Base-by-base conservation (phyloP, 2,329 filamentous ascomycete genomes). In the Corniculantispora saksenae region DNA sequence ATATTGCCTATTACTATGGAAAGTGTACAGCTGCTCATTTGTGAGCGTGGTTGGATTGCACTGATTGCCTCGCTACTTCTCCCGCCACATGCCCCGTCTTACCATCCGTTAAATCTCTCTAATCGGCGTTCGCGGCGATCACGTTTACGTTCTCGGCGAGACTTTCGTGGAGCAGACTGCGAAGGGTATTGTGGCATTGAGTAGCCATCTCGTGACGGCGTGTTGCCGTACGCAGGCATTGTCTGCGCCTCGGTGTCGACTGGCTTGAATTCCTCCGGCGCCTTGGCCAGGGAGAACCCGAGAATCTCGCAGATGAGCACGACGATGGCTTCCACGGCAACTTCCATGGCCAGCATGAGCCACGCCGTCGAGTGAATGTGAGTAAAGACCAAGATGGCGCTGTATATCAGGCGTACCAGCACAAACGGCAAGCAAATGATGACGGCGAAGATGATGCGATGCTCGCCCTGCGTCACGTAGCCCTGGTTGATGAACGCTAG, bases 361-460 rank as follows among this genome's bases (percentile, higher is more conserved):
- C 74, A 77, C 35, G 71, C 69, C 1, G 67, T 70, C 35, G 72
- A 67, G 35, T 64, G 67, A n/a, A 71, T 66, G 58, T 67, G 68
- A 3, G 69, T 73, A 50, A 76, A 70, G 35, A 77, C 71, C 54
- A 74, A 63, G 40, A 71, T 21, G 51, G 69, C 73, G 21, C 73
- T 70, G 66, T 77, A 78, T 13, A 66, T 65, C 21, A 77, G 69
- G 35, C 75, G 73, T 21, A 77, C 74, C 9, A 74, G 54, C 50
- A 76, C 72, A 61, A 77, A 76, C 3, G 76, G 76, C 10, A 77
- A 59, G 51, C 74, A 76, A 29, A 69, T 64, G n/a, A 70, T 58
- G 50, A 81, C 74, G 15, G 75, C 76, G 32, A 84, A 77, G 12
- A 88, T 75, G 48, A 88, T 81, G 19, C 83, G 81, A 67, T 83